Conservation (phyloP, 2,329 filamentous ascomycete genomes). For the Fusarium protoensiforme region DNA sequence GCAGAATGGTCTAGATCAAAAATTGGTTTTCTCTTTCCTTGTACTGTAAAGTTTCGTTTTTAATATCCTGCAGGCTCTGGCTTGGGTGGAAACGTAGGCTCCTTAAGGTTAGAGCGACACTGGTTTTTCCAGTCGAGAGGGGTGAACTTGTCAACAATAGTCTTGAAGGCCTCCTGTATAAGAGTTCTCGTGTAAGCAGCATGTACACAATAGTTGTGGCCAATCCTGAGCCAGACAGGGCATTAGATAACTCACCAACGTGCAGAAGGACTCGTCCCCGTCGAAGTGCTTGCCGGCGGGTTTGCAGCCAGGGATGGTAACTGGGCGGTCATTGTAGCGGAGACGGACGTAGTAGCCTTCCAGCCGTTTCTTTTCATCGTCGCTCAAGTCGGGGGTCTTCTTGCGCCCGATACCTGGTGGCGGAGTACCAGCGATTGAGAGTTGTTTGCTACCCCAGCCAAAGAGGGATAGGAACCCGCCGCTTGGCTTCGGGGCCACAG, state of each 20-base stretch:
- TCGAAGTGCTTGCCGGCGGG: conserved; percentile 82
- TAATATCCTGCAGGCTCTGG: conserved; percentile 64
- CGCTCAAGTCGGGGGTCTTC: conserved; percentile 64
- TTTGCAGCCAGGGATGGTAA: conserved; percentile 85
- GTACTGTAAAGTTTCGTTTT: background rate
- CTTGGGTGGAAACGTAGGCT: conserved; percentile 58
- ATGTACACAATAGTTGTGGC: background rate
- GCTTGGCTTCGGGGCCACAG: conserved; percentile 6
- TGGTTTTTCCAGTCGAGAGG: conserved; percentile 78
- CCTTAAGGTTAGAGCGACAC: conserved; percentile 58
- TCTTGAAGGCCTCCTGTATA: conserved; percentile 85
- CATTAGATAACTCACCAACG: conserved; percentile 68
- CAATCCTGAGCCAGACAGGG: background rate
- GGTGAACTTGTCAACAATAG: conserved; percentile 89
- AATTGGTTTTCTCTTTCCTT: background rate
- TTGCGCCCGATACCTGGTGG: conserved; percentile 69
- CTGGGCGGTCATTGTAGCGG: conserved; percentile 87
- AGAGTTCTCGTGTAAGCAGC: conserved; percentile 12
- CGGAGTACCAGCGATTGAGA: conserved; percentile 41
- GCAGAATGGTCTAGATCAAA: background rate
- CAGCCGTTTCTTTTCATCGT: conserved; percentile 68
- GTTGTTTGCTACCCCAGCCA: conserved; percentile 32
- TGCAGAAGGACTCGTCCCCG: conserved; percentile 91
- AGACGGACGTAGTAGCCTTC: conserved; percentile 88
- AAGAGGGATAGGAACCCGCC: conserved; percentile 43